Evolutionary conservation across 352 stramenopile species (phyloP), one percentile per base, ranked within the genome.

Genomic region (Globisporangium orthogonon): DNA sequence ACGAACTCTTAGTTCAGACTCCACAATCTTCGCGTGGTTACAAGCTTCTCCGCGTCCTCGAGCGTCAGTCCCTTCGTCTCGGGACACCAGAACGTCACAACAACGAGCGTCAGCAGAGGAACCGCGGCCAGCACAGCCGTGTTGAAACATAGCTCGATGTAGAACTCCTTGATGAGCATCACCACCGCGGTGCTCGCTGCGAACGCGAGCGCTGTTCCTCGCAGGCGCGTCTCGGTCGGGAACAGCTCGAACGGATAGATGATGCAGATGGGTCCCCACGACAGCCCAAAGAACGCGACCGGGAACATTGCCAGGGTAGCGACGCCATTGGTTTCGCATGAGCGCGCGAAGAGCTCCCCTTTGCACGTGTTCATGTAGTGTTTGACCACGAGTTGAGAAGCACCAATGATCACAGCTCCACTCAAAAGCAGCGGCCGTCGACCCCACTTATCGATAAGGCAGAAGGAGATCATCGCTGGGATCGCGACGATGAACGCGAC

Each of bases 181-280:
- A 50, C 45, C 3, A 50, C 17, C 2, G 18, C 45, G 45, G 23
- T 50, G 45, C 45, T 50, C 23, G 23, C 13, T 4, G 45, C 45
- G 45, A 30, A 9, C 7, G 45, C 18, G 0, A 50, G 17, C 2
- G 45, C 45, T 1, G 23, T n/a, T 23, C 45, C 45, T 31, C 23
- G 18, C 18, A 23, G 18, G 18, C 45, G 45, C 18, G 35, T 4
- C n/a, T 35, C 23, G 45, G 45, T 50, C 45, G 45, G 45, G 45
- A 50, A 50, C 4, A 50, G 9, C 23, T 50, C 45, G 45, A 50
- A 50, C 45, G 18, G 45, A 23, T 50, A 50, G 45, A 50, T n/a
- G 18, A 15, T 7, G 18, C 18, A 35, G 18, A 50, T n/a, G 3
- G 45, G 23, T 7, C 18, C 45, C 45, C 45, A 50, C 18, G 45